These are phyloP conservation scores for Remersonia thermophila DNA, from an alignment of 2,329 filamentous ascomycete genomes.

Conservation along the genomic window DNA sequence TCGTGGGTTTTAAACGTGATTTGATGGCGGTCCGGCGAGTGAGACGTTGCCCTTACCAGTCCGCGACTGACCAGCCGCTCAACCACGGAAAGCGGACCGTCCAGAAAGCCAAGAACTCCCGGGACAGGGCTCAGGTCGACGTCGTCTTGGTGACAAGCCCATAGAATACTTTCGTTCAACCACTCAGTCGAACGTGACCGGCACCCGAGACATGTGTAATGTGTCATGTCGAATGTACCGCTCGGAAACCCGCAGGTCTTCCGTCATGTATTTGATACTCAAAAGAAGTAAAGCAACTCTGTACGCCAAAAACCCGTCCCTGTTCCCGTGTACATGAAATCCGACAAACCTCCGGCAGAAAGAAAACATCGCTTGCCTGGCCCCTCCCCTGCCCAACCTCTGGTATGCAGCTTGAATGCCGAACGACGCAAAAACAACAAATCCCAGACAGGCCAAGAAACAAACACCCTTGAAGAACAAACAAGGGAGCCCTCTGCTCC, in stretches of 20 bases:
- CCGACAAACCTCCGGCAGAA: neutral
- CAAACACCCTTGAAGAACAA: neutral
- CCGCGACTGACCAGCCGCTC: too few species aligned
- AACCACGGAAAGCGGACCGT: too few species aligned
- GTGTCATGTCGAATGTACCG: conserved; percentile 1
- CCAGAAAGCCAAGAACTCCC: too few species aligned
- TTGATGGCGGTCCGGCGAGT: too few species aligned
- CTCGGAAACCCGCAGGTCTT: neutral
- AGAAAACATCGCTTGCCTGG: conserved; percentile 3
- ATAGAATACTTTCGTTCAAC: too few species aligned
- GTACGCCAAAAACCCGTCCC: conserved; percentile 4
- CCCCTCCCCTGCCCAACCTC: neutral
- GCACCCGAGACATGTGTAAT: neutral
- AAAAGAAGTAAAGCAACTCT: neutral
- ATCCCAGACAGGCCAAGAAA: too few species aligned
- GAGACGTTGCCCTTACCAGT: too few species aligned
- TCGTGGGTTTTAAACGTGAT: too few species aligned
- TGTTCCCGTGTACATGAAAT: conserved; percentile 4
- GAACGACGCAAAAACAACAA: neutral
- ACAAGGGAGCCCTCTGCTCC: neutral
- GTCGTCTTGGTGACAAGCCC: too few species aligned
- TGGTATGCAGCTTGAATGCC: too few species aligned
- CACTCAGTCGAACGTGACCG: too few species aligned
- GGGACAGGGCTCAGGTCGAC: too few species aligned
- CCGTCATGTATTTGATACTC: conserved; percentile 4